A percentile compares a stretch with the other conserved stretches of the same genome.
phyloP scores from a whole-genome alignment of 306 rosid genomes.

The Sesbania bispinosa region DNA sequence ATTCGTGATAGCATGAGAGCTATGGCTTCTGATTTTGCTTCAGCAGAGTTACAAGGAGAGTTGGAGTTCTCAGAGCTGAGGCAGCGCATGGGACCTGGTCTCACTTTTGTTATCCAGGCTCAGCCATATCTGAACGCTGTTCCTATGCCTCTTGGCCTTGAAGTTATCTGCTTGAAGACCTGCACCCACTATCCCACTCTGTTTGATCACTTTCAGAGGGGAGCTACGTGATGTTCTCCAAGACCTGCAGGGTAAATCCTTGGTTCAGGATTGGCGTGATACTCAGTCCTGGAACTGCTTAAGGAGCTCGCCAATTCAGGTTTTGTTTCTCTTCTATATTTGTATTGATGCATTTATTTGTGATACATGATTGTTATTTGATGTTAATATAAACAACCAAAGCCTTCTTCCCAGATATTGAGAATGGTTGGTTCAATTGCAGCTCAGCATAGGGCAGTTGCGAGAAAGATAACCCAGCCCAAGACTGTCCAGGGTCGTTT shows the following conservation, averaged over 20 bases:
- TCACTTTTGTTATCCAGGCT: slow-evolving; percentile 62
- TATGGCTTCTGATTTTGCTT: slow-evolving; percentile 62
- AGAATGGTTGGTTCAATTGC: slow-evolving; percentile 37
- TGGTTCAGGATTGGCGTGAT: slow-evolving; percentile 44
- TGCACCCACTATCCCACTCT: slow-evolving; percentile 77
- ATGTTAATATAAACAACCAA: too few relatives aligned
- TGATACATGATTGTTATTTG: too few relatives aligned
- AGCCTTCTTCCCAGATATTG: too few relatives aligned
- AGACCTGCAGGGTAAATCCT: slow-evolving; percentile 35
- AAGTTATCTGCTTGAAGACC: slow-evolving; percentile 61
- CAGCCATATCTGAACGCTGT: slow-evolving; percentile 70
- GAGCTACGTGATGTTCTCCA: slow-evolving; percentile 74
- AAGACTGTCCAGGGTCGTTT: slow-evolving; percentile 50
- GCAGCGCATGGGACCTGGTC: slow-evolving; percentile 63
- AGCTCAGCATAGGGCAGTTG: slow-evolving; percentile 69
- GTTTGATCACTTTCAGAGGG: slow-evolving; percentile 78
- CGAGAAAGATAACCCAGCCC: slow-evolving; percentile 47
- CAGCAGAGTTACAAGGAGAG: slow-evolving; percentile 55
- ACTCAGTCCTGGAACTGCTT: slow-evolving; percentile 71
- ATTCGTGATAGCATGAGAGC: slow-evolving; percentile 61
- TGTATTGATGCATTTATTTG: too few relatives aligned
- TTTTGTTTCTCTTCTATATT: not conserved
- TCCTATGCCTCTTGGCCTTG: slow-evolving; percentile 77
- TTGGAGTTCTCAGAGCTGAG: slow-evolving; percentile 51
- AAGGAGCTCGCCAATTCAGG: slow-evolving; percentile 74